Base-by-base conservation (phyloP, 106 monocot species). In the Apostasia shenzhenica region DNA sequence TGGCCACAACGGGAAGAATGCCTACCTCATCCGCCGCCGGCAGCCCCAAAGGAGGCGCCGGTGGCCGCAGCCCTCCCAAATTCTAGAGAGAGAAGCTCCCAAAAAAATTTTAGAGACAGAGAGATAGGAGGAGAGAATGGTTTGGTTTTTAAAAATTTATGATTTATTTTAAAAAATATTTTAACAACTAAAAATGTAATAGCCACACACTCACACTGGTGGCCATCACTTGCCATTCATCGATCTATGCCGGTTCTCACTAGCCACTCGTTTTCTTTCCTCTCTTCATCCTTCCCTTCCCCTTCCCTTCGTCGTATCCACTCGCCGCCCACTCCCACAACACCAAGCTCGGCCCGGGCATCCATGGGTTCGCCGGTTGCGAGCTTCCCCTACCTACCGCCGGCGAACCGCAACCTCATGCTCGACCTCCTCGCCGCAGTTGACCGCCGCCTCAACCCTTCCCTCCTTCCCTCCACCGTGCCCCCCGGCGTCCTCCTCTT, bases 351-450 rank as follows among this genome's bases (percentile, higher is more conserved):
- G 5, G 45, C 54, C 60, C 63, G 57, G 45, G 65, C 78, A 2
- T 70, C 70, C 38, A 74, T 67, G 74, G 54, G 46, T 41, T 67
- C 73, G 50, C 59, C 75, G 37, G 56, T 58, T 51, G 64, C 62
- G 61, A 82, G 75, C 3, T 83, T 91, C 79, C 88, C 91, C 2
- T 77, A 76, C 51, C 77, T 94, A 13, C 73, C 85, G n/a, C 77
- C 80, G 14, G 45, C 82, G 3, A 83, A 91, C 43, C 78, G 75
- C 41, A 79, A 81, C 26, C 78, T 94, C 68, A 87, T 83, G 88
- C 50, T 72, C 9, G 83, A 78, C 37, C 77, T 94, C 38, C 40
- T 81, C 53, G 67, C 85, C 60, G 9, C 64, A 12, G 53, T 84
- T 53, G 85, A 88, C 3, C 60, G 73, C 45, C 83, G 78, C 3